Evolutionary conservation across 1,284 basidiomycete species (phyloP).

Genomic region (Cutaneotrichosporon mucoides): DNA sequence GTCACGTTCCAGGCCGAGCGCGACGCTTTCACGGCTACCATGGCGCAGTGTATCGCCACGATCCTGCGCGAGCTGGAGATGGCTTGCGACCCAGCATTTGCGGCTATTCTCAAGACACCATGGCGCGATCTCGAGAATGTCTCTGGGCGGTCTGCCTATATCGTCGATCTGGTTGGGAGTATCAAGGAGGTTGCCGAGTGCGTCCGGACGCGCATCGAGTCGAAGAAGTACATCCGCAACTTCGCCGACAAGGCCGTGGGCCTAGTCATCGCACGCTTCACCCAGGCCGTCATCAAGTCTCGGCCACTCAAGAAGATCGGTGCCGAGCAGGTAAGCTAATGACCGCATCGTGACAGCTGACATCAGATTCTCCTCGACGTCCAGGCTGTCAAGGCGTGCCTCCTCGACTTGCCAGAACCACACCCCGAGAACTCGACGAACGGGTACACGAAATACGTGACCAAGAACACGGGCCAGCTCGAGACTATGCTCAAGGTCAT

Average conservation of each 20-base stretch:
- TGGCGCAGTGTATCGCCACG: constrained; percentile 71
- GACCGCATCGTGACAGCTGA: background rate
- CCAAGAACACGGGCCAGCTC: constrained; percentile 70
- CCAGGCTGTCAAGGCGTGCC: constrained; percentile 75
- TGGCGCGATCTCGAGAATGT: constrained; percentile 79
- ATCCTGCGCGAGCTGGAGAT: constrained; percentile 77
- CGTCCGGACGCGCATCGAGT: constrained; percentile 61
- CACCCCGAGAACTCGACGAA: constrained; percentile 39
- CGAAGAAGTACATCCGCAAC: constrained; percentile 87
- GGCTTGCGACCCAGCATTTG: constrained; percentile 70
- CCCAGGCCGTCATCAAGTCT: constrained; percentile 77
- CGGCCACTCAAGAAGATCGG: constrained; percentile 83
- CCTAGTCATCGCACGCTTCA: constrained; percentile 75
- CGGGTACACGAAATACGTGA: constrained; percentile 69
- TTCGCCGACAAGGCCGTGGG: constrained; percentile 87
- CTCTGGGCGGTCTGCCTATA: constrained; percentile 75
- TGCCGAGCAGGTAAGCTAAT: constrained; percentile 57
- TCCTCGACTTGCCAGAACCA: constrained; percentile 69
- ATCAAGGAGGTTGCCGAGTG: constrained; percentile 63
- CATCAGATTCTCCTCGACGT: constrained; percentile 80
- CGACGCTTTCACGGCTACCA: constrained; percentile 80
- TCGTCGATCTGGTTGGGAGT: constrained; percentile 76
- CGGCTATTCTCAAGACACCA: constrained; percentile 64
- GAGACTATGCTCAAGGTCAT: constrained; percentile 92
- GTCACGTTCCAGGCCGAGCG: constrained; percentile 79